Base-by-base conservation (phyloP, 768 basidiomycete species). In the Cytidiella melzeri region DNA sequence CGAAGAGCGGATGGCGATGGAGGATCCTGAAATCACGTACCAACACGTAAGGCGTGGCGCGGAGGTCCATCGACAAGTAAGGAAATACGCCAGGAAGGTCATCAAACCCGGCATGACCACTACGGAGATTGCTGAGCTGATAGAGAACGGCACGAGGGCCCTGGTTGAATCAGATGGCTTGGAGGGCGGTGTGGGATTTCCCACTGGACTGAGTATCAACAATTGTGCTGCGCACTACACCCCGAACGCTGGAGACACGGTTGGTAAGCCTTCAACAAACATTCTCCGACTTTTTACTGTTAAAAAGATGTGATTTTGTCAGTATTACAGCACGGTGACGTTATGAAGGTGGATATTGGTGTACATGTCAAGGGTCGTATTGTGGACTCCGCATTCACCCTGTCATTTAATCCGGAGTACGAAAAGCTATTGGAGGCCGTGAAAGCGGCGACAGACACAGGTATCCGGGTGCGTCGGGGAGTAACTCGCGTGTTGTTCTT, bases 321-420 rank as follows among this genome's bases (percentile, higher is more conserved):
- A 94, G 94, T 93, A 21, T 70, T 98, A 27, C 75, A 86, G 62
- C 69, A 79, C 48, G 81, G 83, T 30, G 95, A 98, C 61, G 87
- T 97, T 15, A 73, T 99, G 54, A 98, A 99, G 70, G 92, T 99
- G 42, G 96, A 99, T 63, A 80, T 99, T 59, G 96, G 96, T 44
- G 93, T 98, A 3, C 96, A 99, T 55, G 93, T 98, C 28, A 88
- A 87, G 60, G 96, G 95, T n/a, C 76, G 91, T 45, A 99, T 98
- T 51, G 64, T 83, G 23, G 96, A 99, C 65, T 97, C 94, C 42
- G 96, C 96, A 3, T 98, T 98, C 67, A 99, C 96, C 3, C 71
- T 97, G 61, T 79, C 72, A 15, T 97, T 84, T 58, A 92, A 93
- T 50, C 91, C 83, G 24, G 89, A 86, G 9, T 99, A 97, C 62